A percentile compares a stretch with the other conserved stretches of the same genome.
Evolutionary conservation across 441 rosid species (phyloP).

Genomic region (Eugenia klotzschiana): DNA sequence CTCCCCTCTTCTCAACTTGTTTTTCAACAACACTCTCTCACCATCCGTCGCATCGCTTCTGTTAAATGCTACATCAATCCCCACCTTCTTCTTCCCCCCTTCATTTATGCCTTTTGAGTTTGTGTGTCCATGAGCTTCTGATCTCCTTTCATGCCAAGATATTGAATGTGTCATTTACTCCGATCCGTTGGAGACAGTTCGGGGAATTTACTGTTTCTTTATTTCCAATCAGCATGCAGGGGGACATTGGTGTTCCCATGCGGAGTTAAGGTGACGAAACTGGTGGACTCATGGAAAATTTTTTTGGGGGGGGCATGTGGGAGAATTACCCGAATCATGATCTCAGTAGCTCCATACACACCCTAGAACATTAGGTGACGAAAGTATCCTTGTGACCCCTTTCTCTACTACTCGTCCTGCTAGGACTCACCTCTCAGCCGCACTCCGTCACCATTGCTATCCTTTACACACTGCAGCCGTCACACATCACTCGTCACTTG

Average conservation of each 20-base stretch:
- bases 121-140: not conserved
- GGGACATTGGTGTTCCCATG: not conserved
- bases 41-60: not conserved
- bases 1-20: not conserved
- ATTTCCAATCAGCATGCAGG: not conserved
- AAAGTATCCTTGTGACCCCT: not conserved
- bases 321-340: not conserved
- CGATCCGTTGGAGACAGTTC: not conserved
- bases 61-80: not conserved
- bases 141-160: not conserved
- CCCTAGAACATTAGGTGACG: not conserved
- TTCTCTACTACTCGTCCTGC: not conserved
- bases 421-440: not conserved
- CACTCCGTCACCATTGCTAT: not conserved
- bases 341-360: not conserved
- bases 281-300: not conserved
- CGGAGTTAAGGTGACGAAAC: not conserved
- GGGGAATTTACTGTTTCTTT: not conserved
- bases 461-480: not conserved
- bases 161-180: not conserved
- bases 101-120: not conserved
- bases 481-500: not conserved
- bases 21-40: not conserved
- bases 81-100: not conserved
- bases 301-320: not conserved